Conservation (phyloP, 805 yeast species). For the Candida vartiovaarae region DNA sequence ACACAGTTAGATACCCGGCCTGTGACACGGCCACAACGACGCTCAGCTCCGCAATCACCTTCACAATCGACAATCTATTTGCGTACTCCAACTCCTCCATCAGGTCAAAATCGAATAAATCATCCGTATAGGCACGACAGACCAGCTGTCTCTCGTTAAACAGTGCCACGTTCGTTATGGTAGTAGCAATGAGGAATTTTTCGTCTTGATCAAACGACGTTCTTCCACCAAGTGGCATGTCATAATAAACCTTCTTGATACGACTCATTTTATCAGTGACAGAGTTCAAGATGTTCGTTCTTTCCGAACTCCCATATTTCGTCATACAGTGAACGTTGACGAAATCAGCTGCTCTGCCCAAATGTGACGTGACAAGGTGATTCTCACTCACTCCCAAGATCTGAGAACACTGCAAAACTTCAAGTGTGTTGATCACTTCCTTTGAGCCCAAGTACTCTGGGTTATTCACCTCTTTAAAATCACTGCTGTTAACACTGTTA, state of each 20-base stretch:
- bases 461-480: slow-evolving; percentile 44
- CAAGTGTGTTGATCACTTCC: slow-evolving; percentile 26
- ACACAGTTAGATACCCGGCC: slow-evolving; percentile 35
- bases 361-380: slow-evolving; percentile 32
- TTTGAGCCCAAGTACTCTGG: slow-evolving; percentile 37
- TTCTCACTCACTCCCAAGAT: slow-evolving; percentile 34
- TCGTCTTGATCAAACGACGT: slow-evolving; percentile 14
- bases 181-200: slow-evolving; percentile 35
- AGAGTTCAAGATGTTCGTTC: slow-evolving; percentile 7
- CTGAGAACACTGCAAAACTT: slow-evolving; percentile 35
- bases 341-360: slow-evolving; percentile 31
- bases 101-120: slow-evolving; percentile 31
- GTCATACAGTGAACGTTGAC: slow-evolving; percentile 25
- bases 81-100: slow-evolving; percentile 8
- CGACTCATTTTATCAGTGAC: slow-evolving; percentile 21
- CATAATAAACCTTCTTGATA: slow-evolving; percentile 11
- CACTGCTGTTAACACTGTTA: slow-evolving; percentile 29
- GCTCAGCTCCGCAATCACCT: slow-evolving; percentile 32
- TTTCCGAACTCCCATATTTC: not conserved
- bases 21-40: slow-evolving; percentile 38
- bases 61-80: slow-evolving; percentile 25
- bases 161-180: slow-evolving; percentile 37
- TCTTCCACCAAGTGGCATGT: slow-evolving; percentile 13
- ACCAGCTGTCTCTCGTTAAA: slow-evolving; percentile 38
- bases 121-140: slow-evolving; percentile 40